Conservation (phyloP, 345 rosid genomes). For the Raphanus sativus region DNA sequence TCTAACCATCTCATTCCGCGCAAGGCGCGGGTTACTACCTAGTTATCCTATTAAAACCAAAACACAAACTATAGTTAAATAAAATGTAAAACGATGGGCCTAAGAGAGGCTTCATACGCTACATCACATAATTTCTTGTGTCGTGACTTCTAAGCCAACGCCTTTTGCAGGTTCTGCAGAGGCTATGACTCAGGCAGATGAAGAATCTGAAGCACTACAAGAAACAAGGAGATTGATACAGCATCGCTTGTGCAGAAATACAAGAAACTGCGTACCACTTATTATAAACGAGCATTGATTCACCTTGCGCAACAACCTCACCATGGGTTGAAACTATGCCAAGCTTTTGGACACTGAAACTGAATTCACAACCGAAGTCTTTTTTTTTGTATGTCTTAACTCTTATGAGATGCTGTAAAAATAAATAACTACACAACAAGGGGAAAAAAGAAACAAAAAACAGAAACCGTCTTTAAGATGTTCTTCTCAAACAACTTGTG, state of each 20-base stretch:
- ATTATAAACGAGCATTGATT: constrained; percentile 73
- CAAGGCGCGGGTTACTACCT: too few species aligned
- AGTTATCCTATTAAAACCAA: too few species aligned
- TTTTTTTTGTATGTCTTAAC: not conserved
- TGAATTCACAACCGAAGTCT: not conserved
- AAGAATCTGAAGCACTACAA: constrained; percentile 75
- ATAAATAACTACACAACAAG: constrained; percentile 6
- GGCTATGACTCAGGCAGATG: constrained; percentile 64
- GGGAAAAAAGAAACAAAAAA: not conserved
- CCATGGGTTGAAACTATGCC: not conserved
- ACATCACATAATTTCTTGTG: constrained; percentile 2
- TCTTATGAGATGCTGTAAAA: constrained; percentile 6
- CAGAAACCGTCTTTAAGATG: not conserved
- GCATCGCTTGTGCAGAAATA: constrained; percentile 66
- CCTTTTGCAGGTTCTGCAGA: constrained; percentile 43
- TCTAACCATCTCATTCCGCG: too few species aligned
- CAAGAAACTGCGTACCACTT: constrained; percentile 69
- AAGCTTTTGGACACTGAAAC: not conserved
- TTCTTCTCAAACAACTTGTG: not conserved
- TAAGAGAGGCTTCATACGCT: too few species aligned
- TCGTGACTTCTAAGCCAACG: not conserved
- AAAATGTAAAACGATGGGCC: too few species aligned
- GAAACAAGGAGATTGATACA: constrained; percentile 60
- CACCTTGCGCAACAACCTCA: constrained; percentile 79
- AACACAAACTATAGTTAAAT: too few species aligned